A percentile compares a stretch with the other conserved stretches of the same genome.
phyloP scores from a whole-genome alignment of 306 rosid species.

The Sindora glabra region DNA sequence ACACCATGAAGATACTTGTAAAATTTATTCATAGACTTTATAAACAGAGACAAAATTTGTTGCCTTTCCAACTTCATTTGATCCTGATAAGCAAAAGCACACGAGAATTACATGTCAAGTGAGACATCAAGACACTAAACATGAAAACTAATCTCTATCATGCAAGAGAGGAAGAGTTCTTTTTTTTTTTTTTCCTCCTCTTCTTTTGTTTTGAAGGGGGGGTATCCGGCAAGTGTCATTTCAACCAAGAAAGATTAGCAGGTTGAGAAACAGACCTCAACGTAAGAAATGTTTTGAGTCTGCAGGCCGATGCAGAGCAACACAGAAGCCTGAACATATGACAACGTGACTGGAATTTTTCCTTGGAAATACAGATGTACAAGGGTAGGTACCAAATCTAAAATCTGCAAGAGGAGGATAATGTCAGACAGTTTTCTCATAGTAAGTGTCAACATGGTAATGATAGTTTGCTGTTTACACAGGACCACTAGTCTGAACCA shows the following conservation, averaged over 20 bases:
- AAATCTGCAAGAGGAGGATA: conserved; percentile 46
- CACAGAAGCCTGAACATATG: conserved; percentile 69
- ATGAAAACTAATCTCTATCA: too few species aligned
- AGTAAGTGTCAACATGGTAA: not conserved
- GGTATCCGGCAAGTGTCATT: not conserved
- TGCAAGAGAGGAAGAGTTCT: not conserved
- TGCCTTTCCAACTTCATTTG: conserved; percentile 65
- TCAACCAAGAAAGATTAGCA: not conserved
- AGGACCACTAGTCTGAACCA: not conserved
- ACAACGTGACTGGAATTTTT: conserved; percentile 67
- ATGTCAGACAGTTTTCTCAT: not conserved
- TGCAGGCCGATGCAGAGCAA: conserved; percentile 91
- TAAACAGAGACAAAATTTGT: conserved; percentile 76
- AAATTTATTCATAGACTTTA: conserved; percentile 74
- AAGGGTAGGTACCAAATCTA: conserved; percentile 65
- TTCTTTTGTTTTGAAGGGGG: not conserved
- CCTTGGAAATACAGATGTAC: conserved; percentile 61
- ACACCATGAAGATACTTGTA: conserved; percentile 47
- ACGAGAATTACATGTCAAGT: too few species aligned
- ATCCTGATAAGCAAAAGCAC: conserved; percentile 34
- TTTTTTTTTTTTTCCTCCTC: too few species aligned
- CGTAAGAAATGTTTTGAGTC: conserved; percentile 46
- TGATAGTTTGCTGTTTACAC: not conserved
- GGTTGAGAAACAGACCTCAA: conserved; percentile 58
- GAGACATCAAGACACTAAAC: too few species aligned